These are phyloP conservation scores for Diaporthe sp. DNA, from an alignment of 2,329 filamentous ascomycete genomes.

Conservation along the genomic window DNA sequence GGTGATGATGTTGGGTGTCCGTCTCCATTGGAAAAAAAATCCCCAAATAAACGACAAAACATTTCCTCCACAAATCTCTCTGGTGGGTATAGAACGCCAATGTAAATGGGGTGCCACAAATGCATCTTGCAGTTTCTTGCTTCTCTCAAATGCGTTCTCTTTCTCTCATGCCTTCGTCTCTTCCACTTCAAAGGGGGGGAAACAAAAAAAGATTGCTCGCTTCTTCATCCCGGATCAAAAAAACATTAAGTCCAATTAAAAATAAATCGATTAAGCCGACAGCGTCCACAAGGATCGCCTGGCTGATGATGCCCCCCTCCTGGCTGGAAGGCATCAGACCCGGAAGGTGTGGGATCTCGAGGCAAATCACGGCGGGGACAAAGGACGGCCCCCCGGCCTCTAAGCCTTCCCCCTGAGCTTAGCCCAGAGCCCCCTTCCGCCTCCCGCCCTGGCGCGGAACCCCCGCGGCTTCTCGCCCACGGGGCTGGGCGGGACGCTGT, in stretches of 20 bases:
- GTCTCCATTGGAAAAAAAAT: background rate
- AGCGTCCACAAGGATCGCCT: background rate
- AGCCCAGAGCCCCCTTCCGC: constrained; percentile 34
- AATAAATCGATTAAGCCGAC: constrained; percentile 5
- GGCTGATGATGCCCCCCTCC: constrained; percentile 1
- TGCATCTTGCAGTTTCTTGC: constrained; percentile 19
- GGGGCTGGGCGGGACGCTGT: constrained; percentile 42
- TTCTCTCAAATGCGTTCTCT: constrained; percentile 1
- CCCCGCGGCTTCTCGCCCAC: constrained; percentile 39
- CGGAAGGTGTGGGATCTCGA: background rate
- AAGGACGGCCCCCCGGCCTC: background rate
- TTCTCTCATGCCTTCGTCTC: constrained; percentile 15
- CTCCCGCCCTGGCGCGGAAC: constrained; percentile 31
- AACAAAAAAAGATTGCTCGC: background rate
- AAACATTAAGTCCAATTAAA: constrained; percentile 22
- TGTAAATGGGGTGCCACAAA: constrained; percentile 32
- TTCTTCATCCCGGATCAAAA: constrained; percentile 4
- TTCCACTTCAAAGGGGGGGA: background rate
- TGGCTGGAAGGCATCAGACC: background rate
- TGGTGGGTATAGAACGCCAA: constrained; percentile 36
- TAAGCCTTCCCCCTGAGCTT: constrained; percentile 27
- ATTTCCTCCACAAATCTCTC: constrained; percentile 24
- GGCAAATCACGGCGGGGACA: background rate
- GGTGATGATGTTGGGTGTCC: background rate
- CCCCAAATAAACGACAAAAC: background rate